Conservation (phyloP, 495 filamentous ascomycete species). For the Mytilinidion resinicola region DNA sequence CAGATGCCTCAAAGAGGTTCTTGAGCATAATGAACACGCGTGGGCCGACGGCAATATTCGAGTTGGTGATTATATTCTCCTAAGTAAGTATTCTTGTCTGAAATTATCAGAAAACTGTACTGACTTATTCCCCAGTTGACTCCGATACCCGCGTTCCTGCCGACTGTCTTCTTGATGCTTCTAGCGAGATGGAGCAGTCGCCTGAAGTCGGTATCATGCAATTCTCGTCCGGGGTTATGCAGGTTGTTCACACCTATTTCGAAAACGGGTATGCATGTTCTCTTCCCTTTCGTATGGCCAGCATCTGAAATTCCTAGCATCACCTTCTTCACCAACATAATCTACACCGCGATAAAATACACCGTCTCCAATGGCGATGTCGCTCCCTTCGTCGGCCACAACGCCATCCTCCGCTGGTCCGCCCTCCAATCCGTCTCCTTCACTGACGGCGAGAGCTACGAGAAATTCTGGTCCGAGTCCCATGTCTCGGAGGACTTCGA, state of each 20-base stretch:
- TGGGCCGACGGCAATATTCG: conserved; percentile 79
- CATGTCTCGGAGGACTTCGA: conserved; percentile 44
- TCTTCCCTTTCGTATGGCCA: too few species aligned
- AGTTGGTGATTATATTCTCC: conserved; percentile 71
- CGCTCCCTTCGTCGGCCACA: conserved; percentile 67
- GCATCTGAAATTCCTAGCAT: conserved; percentile 14
- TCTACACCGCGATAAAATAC: conserved; percentile 55
- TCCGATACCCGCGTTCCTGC: conserved; percentile 67
- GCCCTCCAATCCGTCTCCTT: conserved; percentile 53
- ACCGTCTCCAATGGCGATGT: conserved; percentile 78
- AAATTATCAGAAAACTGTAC: neutral
- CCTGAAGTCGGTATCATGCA: conserved; percentile 78
- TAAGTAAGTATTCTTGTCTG: conserved; percentile 29
- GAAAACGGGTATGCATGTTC: conserved; percentile 31
- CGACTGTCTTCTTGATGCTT: conserved; percentile 71
- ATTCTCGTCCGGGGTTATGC: conserved; percentile 76
- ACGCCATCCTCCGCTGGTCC: conserved; percentile 72
- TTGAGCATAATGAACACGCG: conserved; percentile 58
- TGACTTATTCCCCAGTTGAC: conserved; percentile 43
- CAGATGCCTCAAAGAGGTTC: conserved; percentile 49
- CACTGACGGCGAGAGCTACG: conserved; percentile 32
- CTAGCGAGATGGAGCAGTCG: conserved; percentile 72
- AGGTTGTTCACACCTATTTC: conserved; percentile 47
- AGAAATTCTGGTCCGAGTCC: conserved; percentile 41
- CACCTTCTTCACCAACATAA: conserved; percentile 43